Evolutionary conservation across 257 asterid genomes (phyloP), one percentile per base, ranked within the genome.

Genomic region (Osmanthus fragrans): DNA sequence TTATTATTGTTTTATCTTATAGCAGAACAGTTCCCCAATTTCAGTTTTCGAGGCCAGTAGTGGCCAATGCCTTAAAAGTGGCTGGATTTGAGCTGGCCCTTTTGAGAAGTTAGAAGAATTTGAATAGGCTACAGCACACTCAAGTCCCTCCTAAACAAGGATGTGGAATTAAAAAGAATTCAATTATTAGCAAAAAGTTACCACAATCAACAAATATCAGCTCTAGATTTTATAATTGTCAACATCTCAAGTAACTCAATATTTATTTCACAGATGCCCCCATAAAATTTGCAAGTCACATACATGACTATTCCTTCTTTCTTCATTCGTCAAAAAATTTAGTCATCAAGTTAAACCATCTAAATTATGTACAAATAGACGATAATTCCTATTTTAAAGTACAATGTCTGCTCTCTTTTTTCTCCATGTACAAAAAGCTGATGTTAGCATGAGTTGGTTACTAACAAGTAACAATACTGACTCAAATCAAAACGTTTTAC

Each of bases 401-500:
- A 71, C 60, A 23, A 49, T 54, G 42, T 10, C 36, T 65, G 68
- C n/a, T 30, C n/a, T 30, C 27, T 54, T 15, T 23, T 49, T 39
- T 12, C 30, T 60, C 77, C 2, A 18, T 73, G 19, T 40, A 32
- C 54, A 70, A 34, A 74, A 69, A 19, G 42, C 18, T 54, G 68
- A 34, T 71, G 32, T 54, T 36, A 69, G 42, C 42, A 69, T 15
- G 45, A 67, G 25, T 23, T 23, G 32, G 29, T 58, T 42, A n/a
- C 42, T 19, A 66, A 71, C 40, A 56, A 30, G 34, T 15, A 66
- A 71, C 40, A 45, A 66, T 69, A 10, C 42, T 45, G 45, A 70
- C n/a, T 49, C n/a, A 71, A 47, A 72, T 54, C 63, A 33, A 42
- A 51, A n/a, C 42, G 73, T 42, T 85, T 76, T 86, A 96, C 99